Evolutionary conservation across 2,329 filamentous ascomycete species (phyloP).

Genomic region (Aspergillus transmontanensis): DNA sequence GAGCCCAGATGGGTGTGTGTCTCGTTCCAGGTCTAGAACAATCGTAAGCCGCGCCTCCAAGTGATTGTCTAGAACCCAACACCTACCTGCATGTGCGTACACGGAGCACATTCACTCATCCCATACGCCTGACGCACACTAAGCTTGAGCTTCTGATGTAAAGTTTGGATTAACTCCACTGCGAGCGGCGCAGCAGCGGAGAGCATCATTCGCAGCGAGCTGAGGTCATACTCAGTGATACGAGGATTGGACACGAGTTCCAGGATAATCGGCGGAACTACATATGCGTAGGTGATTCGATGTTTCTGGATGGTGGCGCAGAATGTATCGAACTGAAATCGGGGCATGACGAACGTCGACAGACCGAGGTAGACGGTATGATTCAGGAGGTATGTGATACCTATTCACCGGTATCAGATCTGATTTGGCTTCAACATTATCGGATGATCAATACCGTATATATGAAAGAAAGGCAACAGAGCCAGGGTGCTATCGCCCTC

Average conservation of each 20-base stretch:
- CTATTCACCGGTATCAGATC: too few species aligned
- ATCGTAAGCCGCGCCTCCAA: not conserved
- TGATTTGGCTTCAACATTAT: too few species aligned
- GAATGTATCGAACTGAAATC: too few species aligned
- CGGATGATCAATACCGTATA: conserved; percentile 15
- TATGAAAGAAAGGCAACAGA: conserved; percentile 21
- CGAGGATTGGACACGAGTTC: conserved; percentile 14
- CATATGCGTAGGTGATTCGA: too few species aligned
- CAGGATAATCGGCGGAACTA: conserved; percentile 4
- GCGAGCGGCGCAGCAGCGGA: conserved; percentile 18
- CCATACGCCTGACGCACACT: conserved; percentile 19
- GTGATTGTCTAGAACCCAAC: not conserved
- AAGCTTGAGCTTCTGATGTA: conserved; percentile 11
- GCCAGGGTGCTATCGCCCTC: conserved; percentile 16
- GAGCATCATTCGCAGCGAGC: conserved; percentile 16
- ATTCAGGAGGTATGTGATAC: too few species aligned
- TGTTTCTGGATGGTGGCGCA: too few species aligned
- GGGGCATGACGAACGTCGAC: too few species aligned
- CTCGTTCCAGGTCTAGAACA: too few species aligned
- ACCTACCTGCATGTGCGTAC: conserved; percentile 17
- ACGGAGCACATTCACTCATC: conserved; percentile 18
- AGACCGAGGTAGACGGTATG: too few species aligned
- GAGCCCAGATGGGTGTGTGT: conserved; percentile 11
- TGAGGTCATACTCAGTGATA: conserved; percentile 12
- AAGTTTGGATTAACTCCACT: conserved; percentile 14